These are phyloP conservation scores for Podila clonocystis DNA, from an alignment of 192 early-diverging fungal species.

Conservation along the genomic window DNA sequence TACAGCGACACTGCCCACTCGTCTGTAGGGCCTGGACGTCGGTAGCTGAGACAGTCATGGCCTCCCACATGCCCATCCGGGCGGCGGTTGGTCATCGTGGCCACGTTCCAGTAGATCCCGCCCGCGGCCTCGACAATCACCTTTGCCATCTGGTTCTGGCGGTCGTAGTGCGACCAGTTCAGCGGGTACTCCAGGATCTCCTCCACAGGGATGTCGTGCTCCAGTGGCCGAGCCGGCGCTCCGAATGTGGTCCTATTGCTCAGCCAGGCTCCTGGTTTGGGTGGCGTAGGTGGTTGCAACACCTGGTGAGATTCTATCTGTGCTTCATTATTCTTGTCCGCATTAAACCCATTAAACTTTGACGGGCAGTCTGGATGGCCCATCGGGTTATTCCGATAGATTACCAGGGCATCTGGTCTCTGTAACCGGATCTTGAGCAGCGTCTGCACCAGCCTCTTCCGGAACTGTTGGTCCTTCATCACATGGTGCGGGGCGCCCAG, in stretches of 20 bases:
- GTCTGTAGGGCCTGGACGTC: constrained; percentile 65
- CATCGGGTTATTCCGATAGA: constrained; percentile 60
- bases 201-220: constrained; percentile 21
- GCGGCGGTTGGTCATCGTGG: constrained; percentile 49
- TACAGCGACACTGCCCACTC: constrained; percentile 55
- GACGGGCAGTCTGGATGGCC: constrained; percentile 55
- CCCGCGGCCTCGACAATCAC: constrained; percentile 59
- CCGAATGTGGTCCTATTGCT: constrained; percentile 10
- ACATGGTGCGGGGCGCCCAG: constrained; percentile 54
- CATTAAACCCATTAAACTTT: constrained; percentile 27
- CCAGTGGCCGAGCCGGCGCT: constrained; percentile 40
- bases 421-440: constrained; percentile 47
- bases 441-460: constrained; percentile 30
- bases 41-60: constrained; percentile 64
- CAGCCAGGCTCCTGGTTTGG: not conserved
- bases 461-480: constrained; percentile 52
- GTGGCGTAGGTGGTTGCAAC: not conserved
- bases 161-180: constrained; percentile 49
- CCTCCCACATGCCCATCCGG: constrained; percentile 66
- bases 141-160: constrained; percentile 62
- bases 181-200: constrained; percentile 38
- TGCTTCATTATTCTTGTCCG: not conserved
- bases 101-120: constrained; percentile 62
- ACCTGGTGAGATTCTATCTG: not conserved
- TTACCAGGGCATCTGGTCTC: constrained; percentile 52